Evolutionary conservation across 2,329 filamentous ascomycete genomes (phyloP).

Genomic region (Raffaelea albimanens): DNA sequence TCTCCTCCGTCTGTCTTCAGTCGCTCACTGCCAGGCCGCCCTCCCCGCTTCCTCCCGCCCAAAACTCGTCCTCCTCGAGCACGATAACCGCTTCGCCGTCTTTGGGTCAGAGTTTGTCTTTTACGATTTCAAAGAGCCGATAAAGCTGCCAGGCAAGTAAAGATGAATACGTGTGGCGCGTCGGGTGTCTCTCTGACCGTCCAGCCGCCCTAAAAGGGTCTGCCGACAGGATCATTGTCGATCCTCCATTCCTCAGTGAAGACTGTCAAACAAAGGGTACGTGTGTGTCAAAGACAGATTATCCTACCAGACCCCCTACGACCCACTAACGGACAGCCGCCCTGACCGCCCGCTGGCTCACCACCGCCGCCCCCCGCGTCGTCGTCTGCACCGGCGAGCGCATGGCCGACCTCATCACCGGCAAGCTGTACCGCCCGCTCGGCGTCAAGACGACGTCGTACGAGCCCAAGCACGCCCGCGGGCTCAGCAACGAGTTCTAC

Average conservation of each 20-base stretch:
- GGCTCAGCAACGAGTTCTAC: slow-evolving; percentile 71
- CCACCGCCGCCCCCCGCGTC: slow-evolving; percentile 33
- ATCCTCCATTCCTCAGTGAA: slow-evolving; percentile 71
- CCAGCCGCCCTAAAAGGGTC: slow-evolving; percentile 41
- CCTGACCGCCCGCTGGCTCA: slow-evolving; percentile 65
- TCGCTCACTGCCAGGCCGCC: neutral
- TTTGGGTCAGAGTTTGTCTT: slow-evolving; percentile 60
- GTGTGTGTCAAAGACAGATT: slow-evolving; percentile 7
- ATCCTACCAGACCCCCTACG: neutral
- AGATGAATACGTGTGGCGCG: neutral
- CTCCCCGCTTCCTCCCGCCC: slow-evolving; percentile 25
- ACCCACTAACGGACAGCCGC: slow-evolving; percentile 40
- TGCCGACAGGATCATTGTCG: slow-evolving; percentile 62
- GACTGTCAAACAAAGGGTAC: slow-evolving; percentile 73
- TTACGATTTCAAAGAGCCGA: slow-evolving; percentile 64
- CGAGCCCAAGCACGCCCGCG: slow-evolving; percentile 58
- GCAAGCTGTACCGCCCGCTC: slow-evolving; percentile 56
- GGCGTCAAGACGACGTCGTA: slow-evolving; percentile 58
- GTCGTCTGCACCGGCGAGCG: slow-evolving; percentile 71
- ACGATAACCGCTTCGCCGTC: slow-evolving; percentile 62
- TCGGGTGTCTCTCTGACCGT: neutral
- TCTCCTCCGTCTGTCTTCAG: neutral
- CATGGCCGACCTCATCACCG: slow-evolving; percentile 53
- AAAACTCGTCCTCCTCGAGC: slow-evolving; percentile 59
- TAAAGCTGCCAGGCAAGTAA: slow-evolving; percentile 49